These are phyloP conservation scores for Monoraphidium neglectum DNA, from an alignment of 139 green algal genomes.

Conservation along the genomic window DNA sequence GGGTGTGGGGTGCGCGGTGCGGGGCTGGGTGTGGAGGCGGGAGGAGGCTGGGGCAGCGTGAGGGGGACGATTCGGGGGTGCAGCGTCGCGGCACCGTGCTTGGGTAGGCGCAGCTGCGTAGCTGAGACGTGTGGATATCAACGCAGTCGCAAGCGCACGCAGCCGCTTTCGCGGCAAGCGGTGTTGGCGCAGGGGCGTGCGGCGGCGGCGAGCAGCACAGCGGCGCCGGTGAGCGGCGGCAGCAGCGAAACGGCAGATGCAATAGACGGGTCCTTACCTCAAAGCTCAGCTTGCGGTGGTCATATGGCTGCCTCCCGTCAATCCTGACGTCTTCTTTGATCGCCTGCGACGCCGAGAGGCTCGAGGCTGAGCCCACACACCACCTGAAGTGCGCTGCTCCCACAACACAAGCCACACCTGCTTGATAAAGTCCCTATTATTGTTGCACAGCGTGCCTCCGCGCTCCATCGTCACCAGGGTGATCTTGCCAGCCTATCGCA, in stretches of 20 bases:
- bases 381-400: not conserved
- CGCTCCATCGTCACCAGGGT: too few species aligned
- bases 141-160: too few species aligned
- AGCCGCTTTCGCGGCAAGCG: too few species aligned
- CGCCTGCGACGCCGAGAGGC: conserved; percentile 29
- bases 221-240: not conserved
- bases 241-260: not conserved
- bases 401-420: conserved; percentile 29
- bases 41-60: too few species aligned
- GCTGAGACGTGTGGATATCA: too few species aligned
- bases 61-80: too few species aligned
- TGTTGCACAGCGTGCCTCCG: conserved; percentile 59
- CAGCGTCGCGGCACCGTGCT: too few species aligned
- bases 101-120: too few species aligned
- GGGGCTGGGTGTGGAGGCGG: too few species aligned
- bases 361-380: not conserved
- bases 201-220: not conserved
- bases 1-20: too few species aligned
- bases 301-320: conserved; percentile 50
- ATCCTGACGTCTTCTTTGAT: conserved; percentile 51
- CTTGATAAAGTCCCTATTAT: conserved; percentile 73
- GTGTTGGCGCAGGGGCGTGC: not conserved
- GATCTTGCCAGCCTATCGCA: too few species aligned
- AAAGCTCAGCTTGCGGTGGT: conserved; percentile 35
- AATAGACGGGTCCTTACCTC: conserved; percentile 3